Evolutionary conservation across 805 yeast species (phyloP), one percentile per base, ranked within the genome.

Genomic region (Candida sonorensis): DNA sequence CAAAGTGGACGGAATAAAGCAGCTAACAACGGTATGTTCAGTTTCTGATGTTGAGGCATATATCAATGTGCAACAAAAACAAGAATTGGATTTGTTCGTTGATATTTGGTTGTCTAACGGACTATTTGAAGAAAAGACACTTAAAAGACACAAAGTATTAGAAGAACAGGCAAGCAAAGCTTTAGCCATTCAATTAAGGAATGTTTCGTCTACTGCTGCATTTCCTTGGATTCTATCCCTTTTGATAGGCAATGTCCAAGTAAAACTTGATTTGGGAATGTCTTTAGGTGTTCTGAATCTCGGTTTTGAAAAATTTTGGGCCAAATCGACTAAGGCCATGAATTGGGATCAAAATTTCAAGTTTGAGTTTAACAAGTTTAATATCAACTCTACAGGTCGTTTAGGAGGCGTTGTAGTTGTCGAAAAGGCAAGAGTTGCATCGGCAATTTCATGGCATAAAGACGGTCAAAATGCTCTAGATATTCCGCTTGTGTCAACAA

Each of bases 1-100:
- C 0, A 67, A 66, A 26, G 59, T 64, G 0, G 33, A 45, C 4
- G 46, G 41, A 4, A 47, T 62, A 10, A 69, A 65, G 26, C 49
- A 75, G 2, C 59, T 64, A 26, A 66, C 77, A 2, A 62, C 78
- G 0, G 75, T 74, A 4, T 45, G 42, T 2, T 61, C 68, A 8
- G 44, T 86, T 5, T 60, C 70, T 0, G 75, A 73, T 35, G 70
- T 81, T 3, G 63, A 63, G 21, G 68, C 83, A 0, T 81, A 73
- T 46, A 59, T 92, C 35, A 83, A 85, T 45, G 64, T 87, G 38
- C 83, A 83, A 44, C 97, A 92, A 53, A 65, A 83, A 31, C 96
- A 88, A 51, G 97, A 92, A 52, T 56, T 90, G 35, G 80, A 82
- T 32, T 57, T 88, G 17, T 92, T 92, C 57, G 66, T 66, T 35